Percentiles rank a stretch among this genome's conserved stretches.
Evolutionary conservation across 345 rosid genomes (phyloP).

Genomic region (Gossypioides kirkii): DNA sequence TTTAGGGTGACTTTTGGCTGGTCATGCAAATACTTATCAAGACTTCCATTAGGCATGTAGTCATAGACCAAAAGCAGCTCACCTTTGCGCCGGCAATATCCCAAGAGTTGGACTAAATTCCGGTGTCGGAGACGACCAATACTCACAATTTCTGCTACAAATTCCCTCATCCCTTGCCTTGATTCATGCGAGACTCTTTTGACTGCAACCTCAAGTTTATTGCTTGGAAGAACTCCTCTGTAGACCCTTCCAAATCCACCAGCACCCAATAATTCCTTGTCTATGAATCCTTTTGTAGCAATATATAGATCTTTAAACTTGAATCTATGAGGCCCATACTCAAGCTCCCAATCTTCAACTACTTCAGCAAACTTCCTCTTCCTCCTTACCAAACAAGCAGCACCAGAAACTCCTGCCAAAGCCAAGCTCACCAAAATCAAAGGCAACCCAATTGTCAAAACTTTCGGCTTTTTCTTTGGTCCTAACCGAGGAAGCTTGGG

Average conservation of each 20-base stretch:
- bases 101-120: constrained; percentile 49
- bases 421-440: constrained; percentile 25
- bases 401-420: constrained; percentile 16
- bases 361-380: constrained; percentile 55
- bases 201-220: constrained; percentile 49
- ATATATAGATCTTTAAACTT: constrained; percentile 52
- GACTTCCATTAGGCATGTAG: constrained; percentile 60
- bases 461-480: constrained; percentile 26
- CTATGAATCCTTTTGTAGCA: constrained; percentile 65
- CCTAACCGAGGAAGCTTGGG: constrained; percentile 53
- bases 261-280: constrained; percentile 44
- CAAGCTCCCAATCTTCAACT: constrained; percentile 71
- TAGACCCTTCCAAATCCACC: constrained; percentile 73
- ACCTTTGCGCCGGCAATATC: constrained; percentile 55
- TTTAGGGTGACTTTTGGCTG: constrained; percentile 38
- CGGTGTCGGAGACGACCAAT: constrained; percentile 55
- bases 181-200: constrained; percentile 64
- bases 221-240: constrained; percentile 42
- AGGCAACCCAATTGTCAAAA: constrained; percentile 45
- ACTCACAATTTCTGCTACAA: constrained; percentile 55
- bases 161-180: constrained; percentile 57
- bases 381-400: constrained; percentile 29
- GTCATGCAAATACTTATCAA: constrained; percentile 45
- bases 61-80: constrained; percentile 62
- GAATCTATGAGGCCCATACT: constrained; percentile 57